phyloP scores from a whole-genome alignment of 2,329 filamentous ascomycete species.

The Hymenoscyphus albidus region DNA sequence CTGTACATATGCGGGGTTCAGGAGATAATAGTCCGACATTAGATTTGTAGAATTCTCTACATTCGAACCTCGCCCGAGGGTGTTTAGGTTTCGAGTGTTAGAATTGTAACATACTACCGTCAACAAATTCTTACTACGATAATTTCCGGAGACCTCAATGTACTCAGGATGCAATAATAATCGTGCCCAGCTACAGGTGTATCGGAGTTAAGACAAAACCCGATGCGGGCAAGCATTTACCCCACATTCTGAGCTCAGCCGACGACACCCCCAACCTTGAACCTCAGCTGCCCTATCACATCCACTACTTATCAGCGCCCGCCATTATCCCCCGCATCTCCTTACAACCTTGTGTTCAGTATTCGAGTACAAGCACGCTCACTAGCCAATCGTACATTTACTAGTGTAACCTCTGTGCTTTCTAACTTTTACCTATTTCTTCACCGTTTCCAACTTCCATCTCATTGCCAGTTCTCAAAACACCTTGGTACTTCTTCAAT shows the following conservation, averaged over 20 bases:
- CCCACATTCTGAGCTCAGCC: background rate
- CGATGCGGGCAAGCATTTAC: background rate
- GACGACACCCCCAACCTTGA: background rate
- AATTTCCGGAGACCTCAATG: too few relatives aligned
- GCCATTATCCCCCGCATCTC: background rate
- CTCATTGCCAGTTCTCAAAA: background rate
- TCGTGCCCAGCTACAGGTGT: too few relatives aligned
- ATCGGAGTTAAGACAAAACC: too few relatives aligned
- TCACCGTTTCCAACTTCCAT: background rate
- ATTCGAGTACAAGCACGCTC: background rate
- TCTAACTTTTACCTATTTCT: background rate
- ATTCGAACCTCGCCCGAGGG: too few relatives aligned
- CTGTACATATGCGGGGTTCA: too few relatives aligned
- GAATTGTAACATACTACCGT: too few relatives aligned
- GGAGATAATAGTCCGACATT: too few relatives aligned
- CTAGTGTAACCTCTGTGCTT: background rate
- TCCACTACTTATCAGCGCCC: conserved; percentile 1
- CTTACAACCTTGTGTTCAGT: background rate
- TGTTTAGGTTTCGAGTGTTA: too few relatives aligned
- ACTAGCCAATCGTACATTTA: background rate
- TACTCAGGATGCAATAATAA: too few relatives aligned
- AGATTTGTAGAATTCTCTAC: too few relatives aligned
- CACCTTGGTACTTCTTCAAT: background rate
- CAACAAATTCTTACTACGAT: too few relatives aligned
- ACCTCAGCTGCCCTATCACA: background rate